phyloP scores from a whole-genome alignment of 2,329 filamentous ascomycete species.

The Calonectria ilicicola region DNA sequence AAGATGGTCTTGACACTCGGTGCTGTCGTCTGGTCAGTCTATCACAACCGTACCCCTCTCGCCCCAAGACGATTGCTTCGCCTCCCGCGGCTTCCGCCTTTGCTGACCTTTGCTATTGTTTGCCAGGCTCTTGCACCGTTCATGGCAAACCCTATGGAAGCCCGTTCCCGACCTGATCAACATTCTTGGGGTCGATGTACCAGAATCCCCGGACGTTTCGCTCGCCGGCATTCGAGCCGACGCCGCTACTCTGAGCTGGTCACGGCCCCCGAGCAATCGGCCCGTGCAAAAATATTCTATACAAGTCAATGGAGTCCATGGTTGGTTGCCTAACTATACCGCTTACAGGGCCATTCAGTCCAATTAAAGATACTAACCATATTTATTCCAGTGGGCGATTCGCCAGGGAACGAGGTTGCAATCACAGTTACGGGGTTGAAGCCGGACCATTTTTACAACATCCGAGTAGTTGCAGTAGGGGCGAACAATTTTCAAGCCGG shows the following conservation, averaged over 20 bases:
- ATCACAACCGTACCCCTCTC: constrained; percentile 8
- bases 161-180: constrained; percentile 91
- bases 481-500: constrained; percentile 92
- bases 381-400: constrained; percentile 78
- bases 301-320: constrained; percentile 92
- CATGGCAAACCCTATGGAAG: constrained; percentile 89
- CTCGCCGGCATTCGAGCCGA: constrained; percentile 90
- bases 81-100: constrained; percentile 4
- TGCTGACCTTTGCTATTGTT: constrained; percentile 27
- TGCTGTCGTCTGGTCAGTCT: constrained; percentile 64
- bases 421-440: constrained; percentile 90
- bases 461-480: constrained; percentile 92
- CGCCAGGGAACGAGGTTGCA: constrained; percentile 65
- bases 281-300: constrained; percentile 89
- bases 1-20: constrained; percentile 67
- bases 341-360: neutral
- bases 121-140: constrained; percentile 82
- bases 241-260: constrained; percentile 92
- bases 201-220: constrained; percentile 88
- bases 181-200: constrained; percentile 94
- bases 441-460: constrained; percentile 90
- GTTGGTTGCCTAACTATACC: constrained; percentile 60
- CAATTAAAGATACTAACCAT: constrained; percentile 28
- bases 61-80: neutral
- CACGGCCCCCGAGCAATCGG: constrained; percentile 73